Percentiles rank a stretch among this genome's conserved stretches.
These are phyloP conservation scores for Epichloe baconii DNA, from an alignment of 2,329 filamentous ascomycete species.

Conservation along the genomic window DNA sequence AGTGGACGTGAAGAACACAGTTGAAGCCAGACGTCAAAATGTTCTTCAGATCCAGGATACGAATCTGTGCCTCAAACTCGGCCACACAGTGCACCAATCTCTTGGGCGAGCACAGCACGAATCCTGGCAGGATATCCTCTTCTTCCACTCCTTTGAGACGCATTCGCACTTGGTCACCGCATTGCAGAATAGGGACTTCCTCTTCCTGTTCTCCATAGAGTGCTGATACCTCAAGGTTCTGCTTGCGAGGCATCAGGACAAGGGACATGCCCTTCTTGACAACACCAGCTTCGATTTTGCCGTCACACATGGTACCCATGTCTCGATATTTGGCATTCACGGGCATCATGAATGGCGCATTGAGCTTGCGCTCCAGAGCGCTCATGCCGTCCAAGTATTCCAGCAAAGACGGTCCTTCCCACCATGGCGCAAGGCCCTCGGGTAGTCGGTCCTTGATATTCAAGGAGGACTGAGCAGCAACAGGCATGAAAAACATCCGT, in stretches of 20 bases:
- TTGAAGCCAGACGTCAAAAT: constrained; percentile 94
- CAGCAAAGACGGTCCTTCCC: constrained; percentile 76
- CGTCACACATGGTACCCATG: constrained; percentile 94
- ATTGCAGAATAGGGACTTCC: constrained; percentile 67
- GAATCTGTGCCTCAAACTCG: constrained; percentile 90
- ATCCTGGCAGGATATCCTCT: constrained; percentile 90
- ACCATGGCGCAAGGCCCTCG: constrained; percentile 67
- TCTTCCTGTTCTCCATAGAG: constrained; percentile 95
- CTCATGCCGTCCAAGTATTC: constrained; percentile 94
- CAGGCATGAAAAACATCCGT: constrained; percentile 93
- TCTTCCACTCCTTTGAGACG: constrained; percentile 92
- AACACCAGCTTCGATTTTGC: constrained; percentile 90
- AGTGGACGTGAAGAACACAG: constrained; percentile 94
- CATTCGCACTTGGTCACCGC: constrained; percentile 87
- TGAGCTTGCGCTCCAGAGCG: constrained; percentile 85
- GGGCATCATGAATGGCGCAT: constrained; percentile 99
- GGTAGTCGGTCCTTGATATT: constrained; percentile 85
- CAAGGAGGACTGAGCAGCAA: constrained; percentile 74
- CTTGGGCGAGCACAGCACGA: constrained; percentile 91
- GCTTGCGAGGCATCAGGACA: constrained; percentile 92
- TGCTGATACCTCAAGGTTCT: constrained; percentile 66
- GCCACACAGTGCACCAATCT: constrained; percentile 82
- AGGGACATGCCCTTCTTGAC: constrained; percentile 79
- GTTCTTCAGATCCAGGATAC: constrained; percentile 84
- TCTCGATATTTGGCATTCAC: constrained; percentile 93